phyloP scores from a whole-genome alignment of 2,329 filamentous ascomycete genomes.

The Endothia cerciana region DNA sequence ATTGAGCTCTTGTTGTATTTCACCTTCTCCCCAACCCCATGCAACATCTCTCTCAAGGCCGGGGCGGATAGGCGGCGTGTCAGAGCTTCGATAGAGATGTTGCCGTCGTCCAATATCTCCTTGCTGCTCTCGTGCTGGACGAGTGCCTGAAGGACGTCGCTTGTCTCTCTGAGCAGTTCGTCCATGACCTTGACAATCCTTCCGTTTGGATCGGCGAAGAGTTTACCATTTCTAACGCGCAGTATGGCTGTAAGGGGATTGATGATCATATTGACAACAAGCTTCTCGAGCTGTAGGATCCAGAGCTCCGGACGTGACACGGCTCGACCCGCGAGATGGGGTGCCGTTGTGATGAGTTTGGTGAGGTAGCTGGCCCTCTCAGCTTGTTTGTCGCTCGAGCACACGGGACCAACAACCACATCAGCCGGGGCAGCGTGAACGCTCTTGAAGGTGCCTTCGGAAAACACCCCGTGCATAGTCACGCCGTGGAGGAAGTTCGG shows the following conservation, averaged over 20 bases:
- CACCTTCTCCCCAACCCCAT: conserved; percentile 52
- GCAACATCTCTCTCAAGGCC: conserved; percentile 50
- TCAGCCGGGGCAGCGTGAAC: conserved; percentile 56
- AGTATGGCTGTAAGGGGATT: conserved; percentile 85
- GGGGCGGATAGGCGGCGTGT: conserved; percentile 49
- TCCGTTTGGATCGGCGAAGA: conserved; percentile 62
- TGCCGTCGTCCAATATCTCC: conserved; percentile 40
- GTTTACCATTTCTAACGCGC: conserved; percentile 74
- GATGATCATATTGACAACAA: conserved; percentile 78
- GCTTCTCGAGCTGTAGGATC: conserved; percentile 79
- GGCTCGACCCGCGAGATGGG: conserved; percentile 46
- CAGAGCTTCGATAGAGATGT: conserved; percentile 29
- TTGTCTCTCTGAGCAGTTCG: conserved; percentile 74
- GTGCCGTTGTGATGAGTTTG: conserved; percentile 46
- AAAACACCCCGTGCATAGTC: conserved; percentile 60
- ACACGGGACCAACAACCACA: conserved; percentile 52
- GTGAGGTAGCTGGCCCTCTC: conserved; percentile 43
- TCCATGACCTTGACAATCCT: conserved; percentile 65
- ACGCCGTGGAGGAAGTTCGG: conserved; percentile 76
- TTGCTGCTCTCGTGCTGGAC: conserved; percentile 59
- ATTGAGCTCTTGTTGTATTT: conserved; percentile 62
- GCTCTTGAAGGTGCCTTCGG: conserved; percentile 54
- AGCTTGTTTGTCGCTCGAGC: conserved; percentile 33
- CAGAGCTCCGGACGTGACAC: conserved; percentile 52
- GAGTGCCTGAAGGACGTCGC: conserved; percentile 70